Percentiles rank a stretch among this genome's conserved stretches.
Conservation (phyloP, 192 early-diverging fungal species). For the Coemansia sp. region DNA sequence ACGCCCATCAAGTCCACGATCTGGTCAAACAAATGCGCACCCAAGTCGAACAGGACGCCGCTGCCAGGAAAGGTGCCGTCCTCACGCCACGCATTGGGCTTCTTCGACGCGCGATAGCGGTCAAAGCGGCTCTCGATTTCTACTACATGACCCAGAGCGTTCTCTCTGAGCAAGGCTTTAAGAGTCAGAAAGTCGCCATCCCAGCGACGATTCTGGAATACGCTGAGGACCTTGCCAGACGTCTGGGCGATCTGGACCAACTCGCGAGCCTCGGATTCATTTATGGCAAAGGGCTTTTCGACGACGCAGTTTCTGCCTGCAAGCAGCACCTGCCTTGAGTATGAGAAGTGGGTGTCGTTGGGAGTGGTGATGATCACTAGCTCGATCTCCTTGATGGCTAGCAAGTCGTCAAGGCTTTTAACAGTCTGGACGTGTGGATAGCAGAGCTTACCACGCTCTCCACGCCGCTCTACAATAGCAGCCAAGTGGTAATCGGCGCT, state of each 20-base stretch:
- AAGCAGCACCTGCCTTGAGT: slow-evolving; percentile 57
- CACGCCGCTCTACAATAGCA: slow-evolving; percentile 60
- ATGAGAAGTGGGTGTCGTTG: slow-evolving; percentile 62
- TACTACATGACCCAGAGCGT: slow-evolving; percentile 64
- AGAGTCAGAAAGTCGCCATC: slow-evolving; percentile 81
- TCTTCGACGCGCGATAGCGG: slow-evolving; percentile 65
- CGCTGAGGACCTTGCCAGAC: slow-evolving; percentile 59
- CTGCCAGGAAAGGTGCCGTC: slow-evolving; percentile 57
- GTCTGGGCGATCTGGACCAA: slow-evolving; percentile 60
- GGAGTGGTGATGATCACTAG: slow-evolving; percentile 76
- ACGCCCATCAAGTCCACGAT: slow-evolving; percentile 64
- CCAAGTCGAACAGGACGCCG: slow-evolving; percentile 74
- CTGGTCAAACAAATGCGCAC: slow-evolving; percentile 66
- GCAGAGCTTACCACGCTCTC: slow-evolving; percentile 33
- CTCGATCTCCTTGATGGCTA: slow-evolving; percentile 56
- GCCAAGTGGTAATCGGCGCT: slow-evolving; percentile 54
- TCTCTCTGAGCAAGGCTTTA: slow-evolving; percentile 56
- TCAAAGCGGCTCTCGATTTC: slow-evolving; percentile 75
- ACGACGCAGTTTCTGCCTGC: slow-evolving; percentile 72
- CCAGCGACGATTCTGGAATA: slow-evolving; percentile 79
- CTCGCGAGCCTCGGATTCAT: slow-evolving; percentile 58
- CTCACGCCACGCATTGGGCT: slow-evolving; percentile 71
- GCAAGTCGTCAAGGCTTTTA: slow-evolving; percentile 56
- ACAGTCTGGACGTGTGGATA: slow-evolving; percentile 57
- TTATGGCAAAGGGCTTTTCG: slow-evolving; percentile 76